Evolutionary conservation across 345 rosid genomes (phyloP).

Genomic region (Salix purpurea): DNA sequence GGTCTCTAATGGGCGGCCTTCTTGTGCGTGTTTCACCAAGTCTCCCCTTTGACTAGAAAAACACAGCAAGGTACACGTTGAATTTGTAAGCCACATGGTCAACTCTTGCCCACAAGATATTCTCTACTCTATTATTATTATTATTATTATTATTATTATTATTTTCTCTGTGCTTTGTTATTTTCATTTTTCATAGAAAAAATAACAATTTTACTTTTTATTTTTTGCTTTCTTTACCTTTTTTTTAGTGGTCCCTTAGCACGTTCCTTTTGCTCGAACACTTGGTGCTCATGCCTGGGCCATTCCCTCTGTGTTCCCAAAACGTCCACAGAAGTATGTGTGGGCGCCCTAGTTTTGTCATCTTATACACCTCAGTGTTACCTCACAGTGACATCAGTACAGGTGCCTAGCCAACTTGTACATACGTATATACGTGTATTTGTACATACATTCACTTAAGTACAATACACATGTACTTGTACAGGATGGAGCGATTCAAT

Average conservation of each 20-base stretch:
- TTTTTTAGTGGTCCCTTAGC: neutral
- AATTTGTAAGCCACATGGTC: slow-evolving; percentile 10
- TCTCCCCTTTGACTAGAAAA: too few relatives aligned
- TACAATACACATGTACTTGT: too few relatives aligned
- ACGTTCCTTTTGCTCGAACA: neutral
- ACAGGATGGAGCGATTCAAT: neutral
- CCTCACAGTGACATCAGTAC: slow-evolving; percentile 28
- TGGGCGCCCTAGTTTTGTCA: neutral
- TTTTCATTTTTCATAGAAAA: neutral
- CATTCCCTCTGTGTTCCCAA: neutral
- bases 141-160: neutral
- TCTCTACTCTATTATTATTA: neutral
- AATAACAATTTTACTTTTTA: too few relatives aligned
- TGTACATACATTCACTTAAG: neutral
- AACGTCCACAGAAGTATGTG: neutral
- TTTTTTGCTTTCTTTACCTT: neutral
- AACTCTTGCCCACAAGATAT: slow-evolving; percentile 11
- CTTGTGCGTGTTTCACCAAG: too few relatives aligned
- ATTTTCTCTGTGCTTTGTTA: neutral
- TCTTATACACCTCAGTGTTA: slow-evolving; percentile 20
- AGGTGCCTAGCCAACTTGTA: neutral
- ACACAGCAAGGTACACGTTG: neutral
- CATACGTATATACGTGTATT: neutral
- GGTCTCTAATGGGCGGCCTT: too few relatives aligned
- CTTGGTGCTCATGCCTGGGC: neutral